Percentiles rank a stretch among this genome's conserved stretches.
Evolutionary conservation across 2,329 filamentous ascomycete species (phyloP).

Genomic region (Pyrenochaeta sp.): DNA sequence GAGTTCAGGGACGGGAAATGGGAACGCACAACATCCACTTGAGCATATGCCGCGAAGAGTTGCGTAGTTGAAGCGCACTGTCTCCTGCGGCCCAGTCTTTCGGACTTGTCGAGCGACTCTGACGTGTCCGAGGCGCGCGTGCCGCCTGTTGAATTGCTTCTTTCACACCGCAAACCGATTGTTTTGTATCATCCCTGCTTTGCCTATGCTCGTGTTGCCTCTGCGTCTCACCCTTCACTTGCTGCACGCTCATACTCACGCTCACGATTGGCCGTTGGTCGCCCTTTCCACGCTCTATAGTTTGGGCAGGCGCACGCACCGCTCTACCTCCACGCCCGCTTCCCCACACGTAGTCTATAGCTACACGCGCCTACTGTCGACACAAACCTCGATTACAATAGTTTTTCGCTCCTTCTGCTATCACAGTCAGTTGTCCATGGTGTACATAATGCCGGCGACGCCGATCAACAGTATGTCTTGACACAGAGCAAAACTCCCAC

Average conservation of each 20-base stretch:
- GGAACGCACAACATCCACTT: not conserved
- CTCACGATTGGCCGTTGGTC: not conserved
- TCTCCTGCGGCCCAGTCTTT: not conserved
- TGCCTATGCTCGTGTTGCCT: not conserved
- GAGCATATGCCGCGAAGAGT: conserved; percentile 12
- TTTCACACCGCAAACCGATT: conserved; percentile 7
- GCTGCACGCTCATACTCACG: not conserved
- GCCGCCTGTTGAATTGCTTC: not conserved
- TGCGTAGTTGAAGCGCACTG: conserved; percentile 9
- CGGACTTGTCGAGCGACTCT: not conserved
- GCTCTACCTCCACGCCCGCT: conserved; percentile 5
- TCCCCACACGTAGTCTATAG: conserved; percentile 5
- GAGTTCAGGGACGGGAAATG: conserved; percentile 11
- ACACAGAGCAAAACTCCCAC: not conserved
- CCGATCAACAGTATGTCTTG: not conserved
- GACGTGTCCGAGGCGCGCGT: not conserved
- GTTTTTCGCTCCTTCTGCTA: not conserved
- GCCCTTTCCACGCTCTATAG: conserved; percentile 9
- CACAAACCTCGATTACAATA: not conserved
- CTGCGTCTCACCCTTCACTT: not conserved
- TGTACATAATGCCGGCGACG: not conserved
- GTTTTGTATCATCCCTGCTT: not conserved
- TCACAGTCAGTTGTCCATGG: not conserved
- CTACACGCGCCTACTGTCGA: not conserved
- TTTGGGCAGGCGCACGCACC: conserved; percentile 21